Evolutionary conservation across 495 filamentous ascomycete genomes (phyloP), one percentile per base, ranked within the genome.

Genomic region (Penicillium ucsense): DNA sequence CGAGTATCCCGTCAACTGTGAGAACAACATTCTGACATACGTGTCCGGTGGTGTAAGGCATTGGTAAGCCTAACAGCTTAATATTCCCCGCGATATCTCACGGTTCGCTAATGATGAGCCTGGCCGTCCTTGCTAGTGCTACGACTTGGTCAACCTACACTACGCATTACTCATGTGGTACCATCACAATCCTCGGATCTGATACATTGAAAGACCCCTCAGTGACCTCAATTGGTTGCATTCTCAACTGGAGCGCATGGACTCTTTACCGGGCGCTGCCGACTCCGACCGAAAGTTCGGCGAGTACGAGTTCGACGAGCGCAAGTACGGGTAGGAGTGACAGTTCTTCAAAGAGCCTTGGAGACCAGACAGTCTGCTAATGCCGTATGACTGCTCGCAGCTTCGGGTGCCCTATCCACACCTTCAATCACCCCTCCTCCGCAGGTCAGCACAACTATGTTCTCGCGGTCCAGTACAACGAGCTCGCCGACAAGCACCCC

Each of bases 121-220:
- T 20, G 20, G 20, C 20, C 20, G 20, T 20, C 20, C 20, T 20
- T 20, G 20, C 20, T 20, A 20, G 20, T 20, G 20, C 20, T 20
- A 20, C 20, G 20, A 20, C 20, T 20, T 20, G 20, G 20, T 20
- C 20, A 20, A 20, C 20, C 20, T 20, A 20, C 20, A 20, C 20
- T 20, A 20, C 20, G 20, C 20, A 20, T 20, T 20, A 20, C 20
- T 20, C 20, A 2, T 20, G 20, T 20, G 20, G 20, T 20, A 53
- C 51, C 9, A 53, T 53, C 46, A 45, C 51, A 29, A 53, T 53
- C 28, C 49, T 38, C 33, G 35, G 49, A 38, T 29, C 51, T 6
- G 12, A 29, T 8, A 45, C 46, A 35, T 53, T 35, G 31, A 43
- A 9, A n/a, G 32, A 29, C 3, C 51, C 51, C 28, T 28, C 46